A percentile compares a stretch with the other conserved stretches of the same genome.
Evolutionary conservation across 768 basidiomycete genomes (phyloP).

Genomic region (Piloderma croceum): DNA sequence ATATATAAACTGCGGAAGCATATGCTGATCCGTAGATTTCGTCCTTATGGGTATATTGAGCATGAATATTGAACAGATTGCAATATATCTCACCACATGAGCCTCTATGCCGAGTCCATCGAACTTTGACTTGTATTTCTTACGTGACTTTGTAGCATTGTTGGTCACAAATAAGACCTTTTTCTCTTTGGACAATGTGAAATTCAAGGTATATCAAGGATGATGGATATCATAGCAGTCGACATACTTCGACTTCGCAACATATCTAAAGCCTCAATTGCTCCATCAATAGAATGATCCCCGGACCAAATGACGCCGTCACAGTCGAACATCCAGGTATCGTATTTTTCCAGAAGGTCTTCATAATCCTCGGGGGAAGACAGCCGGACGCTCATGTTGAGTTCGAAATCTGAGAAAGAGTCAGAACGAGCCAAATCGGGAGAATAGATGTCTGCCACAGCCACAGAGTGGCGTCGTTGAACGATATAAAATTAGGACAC

Average conservation of each 20-base stretch:
- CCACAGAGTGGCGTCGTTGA: too few species aligned
- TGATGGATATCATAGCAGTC: conserved; percentile 3
- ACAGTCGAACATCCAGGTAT: conserved; percentile 96
- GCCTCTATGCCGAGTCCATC: conserved; percentile 84
- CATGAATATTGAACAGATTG: conserved; percentile 2
- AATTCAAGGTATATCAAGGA: conserved; percentile 2
- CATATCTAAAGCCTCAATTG: conserved; percentile 64
- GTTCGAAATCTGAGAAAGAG: too few species aligned
- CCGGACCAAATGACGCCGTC: conserved; percentile 95
- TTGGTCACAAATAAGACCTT: conserved; percentile 91
- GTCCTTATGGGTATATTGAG: conserved; percentile 48
- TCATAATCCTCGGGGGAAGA: conserved; percentile 41
- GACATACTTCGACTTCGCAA: conserved; percentile 67
- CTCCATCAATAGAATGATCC: conserved; percentile 72
- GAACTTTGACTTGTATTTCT: conserved; percentile 84
- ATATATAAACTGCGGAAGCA: conserved; percentile 77
- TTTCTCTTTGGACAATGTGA: conserved; percentile 50
- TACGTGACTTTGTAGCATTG: conserved; percentile 91
- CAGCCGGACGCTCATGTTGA: conserved; percentile 20
- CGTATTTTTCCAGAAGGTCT: conserved; percentile 57
- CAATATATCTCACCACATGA: conserved; percentile 56
- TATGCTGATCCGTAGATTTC: conserved; percentile 97
- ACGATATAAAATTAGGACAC: too few species aligned
- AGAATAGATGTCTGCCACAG: too few species aligned
- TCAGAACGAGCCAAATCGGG: too few species aligned